phyloP scores from a whole-genome alignment of 2,329 filamentous ascomycete species.

The Cytospora mali region DNA sequence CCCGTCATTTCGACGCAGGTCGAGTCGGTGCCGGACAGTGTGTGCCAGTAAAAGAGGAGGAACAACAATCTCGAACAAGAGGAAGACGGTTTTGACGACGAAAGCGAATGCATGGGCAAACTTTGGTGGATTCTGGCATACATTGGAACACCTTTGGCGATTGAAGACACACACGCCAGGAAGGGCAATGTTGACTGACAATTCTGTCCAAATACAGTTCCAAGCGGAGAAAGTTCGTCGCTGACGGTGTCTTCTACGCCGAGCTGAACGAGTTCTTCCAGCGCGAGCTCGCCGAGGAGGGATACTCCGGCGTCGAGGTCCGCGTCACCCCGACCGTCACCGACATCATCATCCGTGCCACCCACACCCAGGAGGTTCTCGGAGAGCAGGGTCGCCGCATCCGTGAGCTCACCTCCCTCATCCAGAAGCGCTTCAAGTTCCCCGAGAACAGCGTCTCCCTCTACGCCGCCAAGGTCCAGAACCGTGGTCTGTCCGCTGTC shows the following conservation, averaged over 20 bases:
- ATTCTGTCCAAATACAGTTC: constrained; percentile 57
- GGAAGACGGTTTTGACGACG: neutral
- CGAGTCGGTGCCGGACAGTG: neutral
- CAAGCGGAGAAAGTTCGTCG: constrained; percentile 93
- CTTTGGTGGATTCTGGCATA: neutral
- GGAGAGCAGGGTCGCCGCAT: constrained; percentile 99
- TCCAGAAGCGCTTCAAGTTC: constrained; percentile 99
- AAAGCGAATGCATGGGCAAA: neutral
- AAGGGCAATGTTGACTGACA: constrained; percentile 26
- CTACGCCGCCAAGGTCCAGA: constrained; percentile 99
- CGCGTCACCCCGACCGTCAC: constrained; percentile 99
- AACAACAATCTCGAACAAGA: constrained; percentile 1
- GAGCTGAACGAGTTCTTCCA: constrained; percentile 99
- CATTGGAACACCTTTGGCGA: neutral
- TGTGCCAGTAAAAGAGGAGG: constrained; percentile 3
- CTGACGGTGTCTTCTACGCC: constrained; percentile 99
- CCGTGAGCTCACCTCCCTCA: constrained; percentile 99
- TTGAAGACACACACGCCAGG: constrained; percentile 3
- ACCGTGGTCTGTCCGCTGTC: constrained; percentile 99
- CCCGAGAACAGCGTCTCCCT: constrained; percentile 99
- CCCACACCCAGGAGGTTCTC: constrained; percentile 99
- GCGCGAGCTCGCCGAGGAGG: constrained; percentile 99
- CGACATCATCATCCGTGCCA: constrained; percentile 99
- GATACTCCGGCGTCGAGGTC: constrained; percentile 99
- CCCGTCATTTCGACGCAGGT: constrained; percentile 11